A percentile compares a stretch with the other conserved stretches of the same genome.
Evolutionary conservation across 768 basidiomycete species (phyloP).

Genomic region (Podaxis sp.): DNA sequence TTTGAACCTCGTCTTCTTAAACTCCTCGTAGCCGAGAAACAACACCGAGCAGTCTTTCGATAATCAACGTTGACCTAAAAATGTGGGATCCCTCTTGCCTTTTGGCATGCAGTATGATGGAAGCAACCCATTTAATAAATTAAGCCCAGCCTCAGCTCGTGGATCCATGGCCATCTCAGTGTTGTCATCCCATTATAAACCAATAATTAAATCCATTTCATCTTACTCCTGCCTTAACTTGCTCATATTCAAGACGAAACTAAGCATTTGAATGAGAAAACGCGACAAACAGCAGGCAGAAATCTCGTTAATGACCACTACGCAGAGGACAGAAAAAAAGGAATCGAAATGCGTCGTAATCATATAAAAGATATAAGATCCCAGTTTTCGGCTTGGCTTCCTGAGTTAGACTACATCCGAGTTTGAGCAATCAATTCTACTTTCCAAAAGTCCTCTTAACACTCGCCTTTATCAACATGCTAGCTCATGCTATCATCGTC

Average conservation of each 20-base stretch:
- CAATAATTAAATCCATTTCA: not conserved
- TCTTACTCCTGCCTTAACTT: not conserved
- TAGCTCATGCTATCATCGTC: not conserved
- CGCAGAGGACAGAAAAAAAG: not conserved
- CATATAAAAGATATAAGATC: not conserved
- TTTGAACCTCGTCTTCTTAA: not conserved
- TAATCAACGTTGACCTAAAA: not conserved
- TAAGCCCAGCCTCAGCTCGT: no score
- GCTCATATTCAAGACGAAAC: not conserved
- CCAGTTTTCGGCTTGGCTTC: not conserved
- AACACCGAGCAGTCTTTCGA: not conserved
- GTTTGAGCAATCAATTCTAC: not conserved
- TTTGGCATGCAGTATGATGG: not conserved
- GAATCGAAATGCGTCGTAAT: not conserved
- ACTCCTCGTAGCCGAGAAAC: not conserved
- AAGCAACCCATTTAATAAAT: not conserved
- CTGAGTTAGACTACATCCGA: not conserved
- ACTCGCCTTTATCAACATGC: not conserved
- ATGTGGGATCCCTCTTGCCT: not conserved
- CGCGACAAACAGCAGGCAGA: not conserved
- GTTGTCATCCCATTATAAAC: not conserved
- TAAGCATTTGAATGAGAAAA: not conserved
- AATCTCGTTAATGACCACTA: not conserved
- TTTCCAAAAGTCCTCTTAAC: not conserved
- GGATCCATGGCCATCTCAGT: not conserved